phyloP scores from a whole-genome alignment of 2,329 filamentous ascomycete species.

The Trichoderma sp. region DNA sequence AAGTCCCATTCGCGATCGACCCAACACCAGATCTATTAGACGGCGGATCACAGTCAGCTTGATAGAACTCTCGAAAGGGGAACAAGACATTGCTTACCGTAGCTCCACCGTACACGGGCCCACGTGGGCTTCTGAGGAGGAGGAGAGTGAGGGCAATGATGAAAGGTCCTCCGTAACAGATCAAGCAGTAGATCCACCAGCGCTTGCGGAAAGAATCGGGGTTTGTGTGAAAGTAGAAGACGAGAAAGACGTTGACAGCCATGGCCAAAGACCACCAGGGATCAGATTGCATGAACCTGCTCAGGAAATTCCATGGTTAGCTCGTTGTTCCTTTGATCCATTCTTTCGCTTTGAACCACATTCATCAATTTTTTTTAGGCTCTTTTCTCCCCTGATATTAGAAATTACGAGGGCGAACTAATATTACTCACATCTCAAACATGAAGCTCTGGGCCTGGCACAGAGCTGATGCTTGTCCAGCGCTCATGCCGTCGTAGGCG shows the following conservation, averaged over 20 bases:
- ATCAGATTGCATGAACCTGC: conserved; percentile 76
- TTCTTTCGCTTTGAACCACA: not conserved
- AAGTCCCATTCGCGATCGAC: conserved; percentile 56
- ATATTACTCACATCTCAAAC: conserved; percentile 64
- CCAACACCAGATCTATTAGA: conserved; percentile 61
- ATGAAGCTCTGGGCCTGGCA: conserved; percentile 64
- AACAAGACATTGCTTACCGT: conserved; percentile 44
- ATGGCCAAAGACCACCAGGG: conserved; percentile 79
- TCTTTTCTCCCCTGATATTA: not conserved
- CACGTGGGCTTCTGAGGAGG: conserved; percentile 49
- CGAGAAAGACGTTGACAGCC: conserved; percentile 78
- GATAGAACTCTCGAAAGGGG: not conserved
- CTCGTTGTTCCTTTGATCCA: not conserved
- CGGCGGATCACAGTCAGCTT: not conserved
- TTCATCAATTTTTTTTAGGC: not conserved
- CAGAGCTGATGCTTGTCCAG: conserved; percentile 55
- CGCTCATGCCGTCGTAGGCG: conserved; percentile 62
- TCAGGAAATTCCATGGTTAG: not conserved
- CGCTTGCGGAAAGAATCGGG: conserved; percentile 71
- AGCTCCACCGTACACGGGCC: conserved; percentile 56
- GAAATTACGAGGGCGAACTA: not conserved
- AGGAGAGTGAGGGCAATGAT: conserved; percentile 67
- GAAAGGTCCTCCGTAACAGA: conserved; percentile 73
- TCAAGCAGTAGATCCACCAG: conserved; percentile 68
- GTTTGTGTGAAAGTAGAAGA: conserved; percentile 61